Percentiles rank a stretch among this genome's conserved stretches.
phyloP scores from a whole-genome alignment of 1,284 basidiomycete genomes.

The Leccinum pachyderme region DNA sequence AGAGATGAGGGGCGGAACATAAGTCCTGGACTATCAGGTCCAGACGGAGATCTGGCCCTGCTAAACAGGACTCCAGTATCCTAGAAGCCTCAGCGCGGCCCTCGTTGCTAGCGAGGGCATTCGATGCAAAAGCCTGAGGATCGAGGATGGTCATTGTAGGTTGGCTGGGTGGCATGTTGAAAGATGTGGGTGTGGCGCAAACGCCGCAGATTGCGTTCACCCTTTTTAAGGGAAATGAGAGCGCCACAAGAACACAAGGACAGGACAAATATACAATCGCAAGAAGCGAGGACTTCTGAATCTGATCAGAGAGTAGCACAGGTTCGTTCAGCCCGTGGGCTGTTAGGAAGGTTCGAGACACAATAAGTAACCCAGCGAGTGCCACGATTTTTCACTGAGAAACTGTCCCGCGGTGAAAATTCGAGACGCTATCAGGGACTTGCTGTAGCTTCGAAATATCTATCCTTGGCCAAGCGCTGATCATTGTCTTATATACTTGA shows the following conservation, averaged over 20 bases:
- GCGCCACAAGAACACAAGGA: neutral
- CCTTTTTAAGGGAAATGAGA: neutral
- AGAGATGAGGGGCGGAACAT: slow-evolving; percentile 26
- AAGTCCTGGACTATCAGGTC: slow-evolving; percentile 32
- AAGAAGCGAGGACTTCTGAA: too few species aligned
- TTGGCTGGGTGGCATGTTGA: neutral
- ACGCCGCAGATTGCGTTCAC: neutral
- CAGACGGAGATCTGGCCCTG: slow-evolving; percentile 23
- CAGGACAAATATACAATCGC: neutral
- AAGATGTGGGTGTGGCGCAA: neutral
- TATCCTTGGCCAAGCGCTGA: neutral
- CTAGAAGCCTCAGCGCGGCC: slow-evolving; percentile 16
- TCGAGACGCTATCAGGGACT: neutral
- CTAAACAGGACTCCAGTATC: slow-evolving; percentile 30
- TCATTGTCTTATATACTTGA: neutral
- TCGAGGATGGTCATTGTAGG: slow-evolving; percentile 16
- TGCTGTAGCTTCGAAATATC: neutral
- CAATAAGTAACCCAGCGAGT: neutral
- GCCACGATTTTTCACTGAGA: neutral
- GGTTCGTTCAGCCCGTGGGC: too few species aligned
- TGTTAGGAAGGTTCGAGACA: neutral
- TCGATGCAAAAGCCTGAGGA: slow-evolving; percentile 14
- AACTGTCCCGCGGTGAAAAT: neutral
- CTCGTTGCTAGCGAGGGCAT: slow-evolving; percentile 13
- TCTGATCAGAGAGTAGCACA: too few species aligned